Evolutionary conservation across 2,329 filamentous ascomycete genomes (phyloP).

Genomic region (Shiraia bambusicola): DNA sequence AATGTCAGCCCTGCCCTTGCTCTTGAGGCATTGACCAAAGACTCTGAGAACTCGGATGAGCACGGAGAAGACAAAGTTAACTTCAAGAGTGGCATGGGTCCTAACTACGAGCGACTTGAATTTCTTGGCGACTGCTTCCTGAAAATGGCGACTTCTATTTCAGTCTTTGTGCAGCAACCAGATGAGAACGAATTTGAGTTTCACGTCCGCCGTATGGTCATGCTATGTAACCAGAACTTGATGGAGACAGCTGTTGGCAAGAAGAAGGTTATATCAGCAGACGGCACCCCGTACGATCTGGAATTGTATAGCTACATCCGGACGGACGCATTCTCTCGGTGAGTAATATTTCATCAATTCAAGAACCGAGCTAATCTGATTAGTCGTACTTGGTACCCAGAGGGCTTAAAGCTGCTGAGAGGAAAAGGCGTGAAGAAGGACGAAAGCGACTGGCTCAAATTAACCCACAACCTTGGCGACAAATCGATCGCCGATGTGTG

Average conservation of each 20-base stretch:
- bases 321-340: constrained; percentile 76
- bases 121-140: constrained; percentile 92
- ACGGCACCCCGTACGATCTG: constrained; percentile 38
- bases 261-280: constrained; percentile 40
- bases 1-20: constrained; percentile 68
- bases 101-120: constrained; percentile 92
- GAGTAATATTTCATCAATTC: constrained; percentile 18
- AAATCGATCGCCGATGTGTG: constrained; percentile 95
- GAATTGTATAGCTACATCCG: constrained; percentile 76
- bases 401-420: constrained; percentile 69
- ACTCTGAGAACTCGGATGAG: constrained; percentile 81
- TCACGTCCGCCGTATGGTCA: constrained; percentile 85
- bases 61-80: constrained; percentile 67
- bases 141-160: constrained; percentile 93
- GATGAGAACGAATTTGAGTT: constrained; percentile 81
- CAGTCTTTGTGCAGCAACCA: constrained; percentile 75
- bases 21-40: constrained; percentile 88
- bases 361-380: constrained; percentile 16
- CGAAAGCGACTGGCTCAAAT: constrained; percentile 53
- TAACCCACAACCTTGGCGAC: constrained; percentile 66
- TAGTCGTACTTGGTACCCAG: constrained; percentile 83
- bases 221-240: constrained; percentile 89
- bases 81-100: constrained; percentile 82
- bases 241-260: constrained; percentile 67
- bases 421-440: constrained; percentile 66